Evolutionary conservation across 805 yeast genomes (phyloP).

Genomic region (Cyberlindnera lachancei): DNA sequence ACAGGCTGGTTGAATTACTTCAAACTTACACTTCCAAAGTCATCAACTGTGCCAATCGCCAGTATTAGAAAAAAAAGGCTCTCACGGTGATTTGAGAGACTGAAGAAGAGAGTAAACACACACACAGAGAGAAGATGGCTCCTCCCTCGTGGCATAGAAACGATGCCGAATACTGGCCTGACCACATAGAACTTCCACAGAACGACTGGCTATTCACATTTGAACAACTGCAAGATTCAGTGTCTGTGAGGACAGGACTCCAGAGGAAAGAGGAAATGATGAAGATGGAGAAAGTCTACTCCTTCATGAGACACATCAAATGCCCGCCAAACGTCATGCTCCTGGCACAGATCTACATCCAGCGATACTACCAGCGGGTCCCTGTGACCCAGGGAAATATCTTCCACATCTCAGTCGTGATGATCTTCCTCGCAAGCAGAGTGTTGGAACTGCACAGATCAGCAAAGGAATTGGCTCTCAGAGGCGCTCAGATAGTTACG

Average conservation of each 20-base stretch:
- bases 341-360: slow-evolving; percentile 10
- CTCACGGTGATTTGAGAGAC: too few species aligned
- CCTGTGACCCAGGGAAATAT: slow-evolving; percentile 1
- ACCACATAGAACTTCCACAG: slow-evolving; percentile 9
- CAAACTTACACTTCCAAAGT: too few species aligned
- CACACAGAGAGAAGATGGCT: too few species aligned
- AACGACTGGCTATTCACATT: slow-evolving; percentile 18
- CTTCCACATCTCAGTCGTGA: slow-evolving; percentile 1
- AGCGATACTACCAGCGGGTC: slow-evolving; percentile 16
- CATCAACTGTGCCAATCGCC: too few species aligned
- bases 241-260: slow-evolving; percentile 1
- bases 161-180: slow-evolving; percentile 14
- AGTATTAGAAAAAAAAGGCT: too few species aligned
- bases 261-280: not conserved
- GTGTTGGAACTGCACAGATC: slow-evolving; percentile 13
- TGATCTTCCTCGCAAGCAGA: slow-evolving; percentile 16
- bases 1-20: too few species aligned
- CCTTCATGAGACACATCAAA: not conserved
- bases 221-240: slow-evolving; percentile 7
- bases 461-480: slow-evolving; percentile 4
- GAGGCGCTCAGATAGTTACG: slow-evolving; percentile 1
- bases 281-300: slow-evolving; percentile 1
- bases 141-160: too few species aligned
- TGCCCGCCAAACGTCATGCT: slow-evolving; percentile 1
- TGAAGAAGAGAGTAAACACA: not conserved